These are phyloP conservation scores for Fusarium abutilonis DNA, from an alignment of 2,329 filamentous ascomycete genomes.

Conservation along the genomic window DNA sequence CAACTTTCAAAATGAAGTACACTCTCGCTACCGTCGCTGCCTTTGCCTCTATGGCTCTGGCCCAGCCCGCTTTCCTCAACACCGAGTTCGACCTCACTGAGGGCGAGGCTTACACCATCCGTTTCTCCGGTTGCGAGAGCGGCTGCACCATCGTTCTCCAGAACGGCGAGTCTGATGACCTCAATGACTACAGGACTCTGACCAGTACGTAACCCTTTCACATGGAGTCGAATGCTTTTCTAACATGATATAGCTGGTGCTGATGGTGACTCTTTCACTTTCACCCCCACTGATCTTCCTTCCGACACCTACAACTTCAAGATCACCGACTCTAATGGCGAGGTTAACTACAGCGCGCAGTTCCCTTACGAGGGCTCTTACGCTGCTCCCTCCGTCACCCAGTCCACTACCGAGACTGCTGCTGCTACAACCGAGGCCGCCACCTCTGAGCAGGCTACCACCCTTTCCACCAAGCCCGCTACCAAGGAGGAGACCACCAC, in stretches of 20 bases:
- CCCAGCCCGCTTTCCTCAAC: conserved; percentile 50
- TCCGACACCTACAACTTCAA: conserved; percentile 51
- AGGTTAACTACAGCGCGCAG: conserved; percentile 49
- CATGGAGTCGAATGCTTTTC: background rate
- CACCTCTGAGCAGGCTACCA: conserved; percentile 32
- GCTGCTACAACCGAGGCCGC: conserved; percentile 24
- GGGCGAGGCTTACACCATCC: conserved; percentile 49
- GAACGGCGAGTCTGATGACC: conserved; percentile 45
- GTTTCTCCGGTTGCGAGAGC: conserved; percentile 46
- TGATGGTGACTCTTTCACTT: conserved; percentile 42
- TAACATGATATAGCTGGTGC: conserved; percentile 27
- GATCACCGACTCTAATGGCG: conserved; percentile 46
- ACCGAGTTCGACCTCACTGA: conserved; percentile 42
- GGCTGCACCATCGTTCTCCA: conserved; percentile 52
- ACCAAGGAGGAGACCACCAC: conserved; percentile 23
- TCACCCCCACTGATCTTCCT: conserved; percentile 44
- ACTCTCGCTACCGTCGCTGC: conserved; percentile 47
- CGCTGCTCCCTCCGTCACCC: conserved; percentile 23
- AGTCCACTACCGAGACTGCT: conserved; percentile 20
- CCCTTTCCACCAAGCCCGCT: conserved; percentile 33
- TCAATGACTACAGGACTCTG: conserved; percentile 47
- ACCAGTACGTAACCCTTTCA: conserved; percentile 43
- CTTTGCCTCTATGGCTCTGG: conserved; percentile 45
- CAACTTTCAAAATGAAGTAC: conserved; percentile 52
- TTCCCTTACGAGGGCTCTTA: conserved; percentile 47